A percentile compares a stretch with the other conserved stretches of the same genome.
Evolutionary conservation across 805 yeast genomes (phyloP).

Genomic region (Zygosaccharomyces pseudorouxii): DNA sequence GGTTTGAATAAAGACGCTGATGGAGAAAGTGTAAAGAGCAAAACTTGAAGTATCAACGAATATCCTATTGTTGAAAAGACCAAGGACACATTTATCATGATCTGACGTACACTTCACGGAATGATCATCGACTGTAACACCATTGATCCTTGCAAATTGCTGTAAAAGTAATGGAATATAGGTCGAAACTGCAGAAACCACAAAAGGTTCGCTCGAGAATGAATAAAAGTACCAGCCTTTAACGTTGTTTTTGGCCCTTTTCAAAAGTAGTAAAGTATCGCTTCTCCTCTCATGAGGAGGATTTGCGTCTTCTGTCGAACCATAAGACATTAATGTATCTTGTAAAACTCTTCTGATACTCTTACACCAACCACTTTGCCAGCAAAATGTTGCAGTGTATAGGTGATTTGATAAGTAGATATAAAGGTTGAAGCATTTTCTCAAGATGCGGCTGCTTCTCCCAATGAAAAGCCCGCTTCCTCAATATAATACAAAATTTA

Average conservation of each 20-base stretch:
- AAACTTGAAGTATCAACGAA: slow-evolving; percentile 69
- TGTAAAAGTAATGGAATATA: slow-evolving; percentile 70
- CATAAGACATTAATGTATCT: slow-evolving; percentile 10
- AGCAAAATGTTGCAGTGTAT: not conserved
- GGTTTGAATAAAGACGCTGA: slow-evolving; percentile 69
- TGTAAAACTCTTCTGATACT: not conserved
- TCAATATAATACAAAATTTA: not conserved
- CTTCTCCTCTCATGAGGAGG: not conserved
- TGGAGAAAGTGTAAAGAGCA: slow-evolving; percentile 68
- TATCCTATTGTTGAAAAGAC: slow-evolving; percentile 38
- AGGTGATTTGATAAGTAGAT: not conserved
- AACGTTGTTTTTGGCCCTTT: slow-evolving; percentile 38
- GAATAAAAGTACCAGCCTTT: slow-evolving; percentile 66
- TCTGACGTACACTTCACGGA: slow-evolving; percentile 45
- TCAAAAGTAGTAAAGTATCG: slow-evolving; percentile 4
- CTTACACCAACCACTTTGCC: not conserved
- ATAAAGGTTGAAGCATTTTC: not conserved
- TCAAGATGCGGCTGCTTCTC: not conserved
- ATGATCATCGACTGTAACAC: slow-evolving; percentile 58
- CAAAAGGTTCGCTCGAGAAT: slow-evolving; percentile 77
- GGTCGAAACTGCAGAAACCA: slow-evolving; percentile 74
- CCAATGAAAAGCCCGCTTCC: not conserved
- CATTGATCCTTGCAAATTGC: slow-evolving; percentile 67
- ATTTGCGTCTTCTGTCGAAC: slow-evolving; percentile 2
- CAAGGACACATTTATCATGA: slow-evolving; percentile 43